phyloP scores from a whole-genome alignment of 208 protist genomes.

The Kentomonas sorsogonicus region DNA sequence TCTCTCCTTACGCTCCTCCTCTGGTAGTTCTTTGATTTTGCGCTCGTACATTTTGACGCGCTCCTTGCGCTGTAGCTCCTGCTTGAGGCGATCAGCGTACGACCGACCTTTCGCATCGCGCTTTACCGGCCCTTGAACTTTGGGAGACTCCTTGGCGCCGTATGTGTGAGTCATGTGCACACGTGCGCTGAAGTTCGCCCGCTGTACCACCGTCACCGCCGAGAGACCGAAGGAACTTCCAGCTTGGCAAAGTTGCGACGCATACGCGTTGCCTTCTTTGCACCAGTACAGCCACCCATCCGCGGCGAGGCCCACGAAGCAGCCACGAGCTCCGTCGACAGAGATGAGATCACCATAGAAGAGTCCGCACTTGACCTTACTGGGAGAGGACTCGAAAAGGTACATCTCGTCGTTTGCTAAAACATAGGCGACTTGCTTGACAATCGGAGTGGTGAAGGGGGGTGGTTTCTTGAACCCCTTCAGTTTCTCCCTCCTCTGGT shows the following conservation, averaged over 20 bases:
- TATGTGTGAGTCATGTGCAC: background rate
- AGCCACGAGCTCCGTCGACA: constrained; percentile 41
- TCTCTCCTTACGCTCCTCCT: constrained; percentile 32
- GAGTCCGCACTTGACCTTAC: constrained; percentile 53
- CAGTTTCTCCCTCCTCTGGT: constrained; percentile 25
- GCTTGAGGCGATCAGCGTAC: constrained; percentile 31
- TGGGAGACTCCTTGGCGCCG: background rate
- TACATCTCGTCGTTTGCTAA: constrained; percentile 69
- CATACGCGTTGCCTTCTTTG: constrained; percentile 40
- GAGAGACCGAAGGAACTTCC: constrained; percentile 59
- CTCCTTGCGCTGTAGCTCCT: constrained; percentile 49
- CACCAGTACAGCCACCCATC: constrained; percentile 79
- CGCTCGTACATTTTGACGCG: constrained; percentile 16
- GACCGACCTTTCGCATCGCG: constrained; percentile 10
- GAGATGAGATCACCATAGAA: constrained; percentile 74
- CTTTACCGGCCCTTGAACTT: constrained; percentile 2
- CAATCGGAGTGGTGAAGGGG: constrained; percentile 22
- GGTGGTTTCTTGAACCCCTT: constrained; percentile 55
- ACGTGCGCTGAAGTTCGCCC: constrained; percentile 41
- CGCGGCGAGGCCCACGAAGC: constrained; percentile 71
- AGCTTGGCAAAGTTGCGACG: constrained; percentile 50
- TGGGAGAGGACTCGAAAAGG: constrained; percentile 66
- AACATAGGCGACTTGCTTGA: constrained; percentile 39
- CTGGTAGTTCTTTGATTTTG: constrained; percentile 21
- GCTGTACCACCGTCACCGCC: constrained; percentile 38